Evolutionary conservation across 2,329 filamentous ascomycete genomes (phyloP).

Genomic region (Hortaea werneckii): DNA sequence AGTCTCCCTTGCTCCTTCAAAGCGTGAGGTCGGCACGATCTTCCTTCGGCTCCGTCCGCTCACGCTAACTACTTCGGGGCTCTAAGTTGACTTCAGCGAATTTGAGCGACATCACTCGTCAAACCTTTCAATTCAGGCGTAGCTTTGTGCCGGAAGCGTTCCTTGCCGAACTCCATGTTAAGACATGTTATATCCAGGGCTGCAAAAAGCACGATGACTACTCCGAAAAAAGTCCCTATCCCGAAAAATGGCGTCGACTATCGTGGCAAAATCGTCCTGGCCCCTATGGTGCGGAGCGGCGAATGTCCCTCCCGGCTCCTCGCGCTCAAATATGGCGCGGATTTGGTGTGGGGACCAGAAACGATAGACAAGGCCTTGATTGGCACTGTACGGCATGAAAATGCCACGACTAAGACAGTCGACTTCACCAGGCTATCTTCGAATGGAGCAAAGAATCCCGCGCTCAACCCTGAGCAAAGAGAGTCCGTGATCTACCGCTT

Average conservation of each 20-base stretch:
- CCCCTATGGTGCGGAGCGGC: slow-evolving; percentile 84
- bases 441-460: slow-evolving; percentile 53
- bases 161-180: slow-evolving; percentile 1
- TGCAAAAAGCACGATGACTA: slow-evolving; percentile 20
- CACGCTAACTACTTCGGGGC: not conserved
- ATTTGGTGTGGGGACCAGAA: slow-evolving; percentile 96
- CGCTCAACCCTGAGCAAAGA: slow-evolving; percentile 38
- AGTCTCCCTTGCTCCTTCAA: not conserved
- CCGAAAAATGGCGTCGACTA: slow-evolving; percentile 86
- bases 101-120: not conserved
- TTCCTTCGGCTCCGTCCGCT: not conserved
- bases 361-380: slow-evolving; percentile 89
- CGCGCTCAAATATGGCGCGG: slow-evolving; percentile 87
- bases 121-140: not conserved
- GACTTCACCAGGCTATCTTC: slow-evolving; percentile 75
- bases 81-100: not conserved
- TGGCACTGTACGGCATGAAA: slow-evolving; percentile 68
- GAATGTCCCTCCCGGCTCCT: slow-evolving; percentile 83
- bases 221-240: slow-evolving; percentile 60
- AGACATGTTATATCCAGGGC: not conserved
- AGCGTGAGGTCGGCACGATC: not conserved
- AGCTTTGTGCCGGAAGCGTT: not conserved
- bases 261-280: slow-evolving; percentile 83
- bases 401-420: slow-evolving; percentile 65
- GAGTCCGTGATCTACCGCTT: slow-evolving; percentile 72